These are phyloP conservation scores for Vigna radiata DNA, from an alignment of 306 rosid species.

Conservation along the genomic window DNA sequence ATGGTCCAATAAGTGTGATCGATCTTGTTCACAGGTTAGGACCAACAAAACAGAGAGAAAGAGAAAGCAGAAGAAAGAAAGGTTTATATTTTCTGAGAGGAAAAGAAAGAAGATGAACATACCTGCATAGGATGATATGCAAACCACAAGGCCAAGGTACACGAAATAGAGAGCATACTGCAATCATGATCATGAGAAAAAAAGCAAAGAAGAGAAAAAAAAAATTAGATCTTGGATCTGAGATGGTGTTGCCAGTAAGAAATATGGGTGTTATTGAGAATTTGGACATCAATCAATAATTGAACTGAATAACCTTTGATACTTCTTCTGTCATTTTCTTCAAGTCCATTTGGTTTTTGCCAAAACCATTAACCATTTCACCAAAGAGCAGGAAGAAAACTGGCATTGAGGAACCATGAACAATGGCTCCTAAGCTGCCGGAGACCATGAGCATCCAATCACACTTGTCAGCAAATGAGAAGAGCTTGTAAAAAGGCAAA, in stretches of 20 bases:
- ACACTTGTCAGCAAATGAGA: slow-evolving; percentile 88
- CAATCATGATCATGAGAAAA: slow-evolving; percentile 27
- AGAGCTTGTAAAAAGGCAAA: slow-evolving; percentile 84
- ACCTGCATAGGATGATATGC: slow-evolving; percentile 96
- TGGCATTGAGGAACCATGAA: slow-evolving; percentile 99
- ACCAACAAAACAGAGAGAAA: slow-evolving; percentile 18
- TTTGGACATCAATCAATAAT: neutral
- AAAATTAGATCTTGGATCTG: slow-evolving; percentile 64
- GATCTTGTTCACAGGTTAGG: slow-evolving; percentile 39
- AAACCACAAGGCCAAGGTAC: slow-evolving; percentile 90
- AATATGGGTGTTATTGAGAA: neutral
- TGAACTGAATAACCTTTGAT: slow-evolving; percentile 61
- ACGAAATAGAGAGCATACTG: slow-evolving; percentile 98
- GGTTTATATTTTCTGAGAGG: neutral
- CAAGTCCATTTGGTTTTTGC: slow-evolving; percentile 86
- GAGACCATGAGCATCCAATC: slow-evolving; percentile 77
- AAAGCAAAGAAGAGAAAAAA: neutral
- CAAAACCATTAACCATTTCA: slow-evolving; percentile 96
- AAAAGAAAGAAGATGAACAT: slow-evolving; percentile 27
- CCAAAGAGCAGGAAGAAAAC: slow-evolving; percentile 94
- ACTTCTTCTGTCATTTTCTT: slow-evolving; percentile 93
- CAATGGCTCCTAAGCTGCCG: slow-evolving; percentile 87
- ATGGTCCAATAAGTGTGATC: slow-evolving; percentile 48
- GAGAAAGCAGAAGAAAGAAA: neutral
- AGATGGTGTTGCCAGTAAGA: neutral